These are phyloP conservation scores for Lentithecium fluviatile DNA, from an alignment of 495 filamentous ascomycete genomes.

Conservation along the genomic window DNA sequence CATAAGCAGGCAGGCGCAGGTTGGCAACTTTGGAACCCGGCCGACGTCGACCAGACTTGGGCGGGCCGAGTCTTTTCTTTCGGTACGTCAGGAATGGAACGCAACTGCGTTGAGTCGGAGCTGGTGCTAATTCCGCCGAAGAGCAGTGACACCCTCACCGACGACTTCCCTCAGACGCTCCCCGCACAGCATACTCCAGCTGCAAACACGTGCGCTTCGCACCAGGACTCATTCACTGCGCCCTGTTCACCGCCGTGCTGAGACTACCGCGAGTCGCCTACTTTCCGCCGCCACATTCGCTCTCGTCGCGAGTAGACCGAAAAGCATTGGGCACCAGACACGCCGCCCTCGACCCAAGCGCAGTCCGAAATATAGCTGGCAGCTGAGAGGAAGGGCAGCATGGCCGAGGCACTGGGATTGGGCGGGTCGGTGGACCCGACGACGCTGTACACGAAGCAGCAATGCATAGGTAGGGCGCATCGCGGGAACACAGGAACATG, in stretches of 20 bases:
- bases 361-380: background rate
- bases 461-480: conserved; percentile 73
- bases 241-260: no score
- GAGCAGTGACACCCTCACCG: background rate
- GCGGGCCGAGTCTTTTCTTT: no score
- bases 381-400: background rate
- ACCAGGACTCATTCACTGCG: no score
- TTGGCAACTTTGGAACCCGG: no score
- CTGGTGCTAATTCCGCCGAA: background rate
- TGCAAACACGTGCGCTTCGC: background rate
- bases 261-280: no score
- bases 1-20: no score
- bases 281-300: no score
- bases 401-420: conserved; percentile 14
- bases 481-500: background rate
- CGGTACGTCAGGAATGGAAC: background rate
- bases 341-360: background rate
- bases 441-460: conserved; percentile 86
- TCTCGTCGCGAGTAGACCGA: no score
- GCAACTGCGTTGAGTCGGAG: conserved; percentile 1
- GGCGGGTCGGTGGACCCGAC: conserved; percentile 63
- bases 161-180: background rate
- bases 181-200: background rate
- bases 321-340: background rate
- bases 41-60: no score